These are phyloP conservation scores for Plasmodium fragile DNA, from an alignment of 169 alveolate genomes.

Conservation along the genomic window DNA sequence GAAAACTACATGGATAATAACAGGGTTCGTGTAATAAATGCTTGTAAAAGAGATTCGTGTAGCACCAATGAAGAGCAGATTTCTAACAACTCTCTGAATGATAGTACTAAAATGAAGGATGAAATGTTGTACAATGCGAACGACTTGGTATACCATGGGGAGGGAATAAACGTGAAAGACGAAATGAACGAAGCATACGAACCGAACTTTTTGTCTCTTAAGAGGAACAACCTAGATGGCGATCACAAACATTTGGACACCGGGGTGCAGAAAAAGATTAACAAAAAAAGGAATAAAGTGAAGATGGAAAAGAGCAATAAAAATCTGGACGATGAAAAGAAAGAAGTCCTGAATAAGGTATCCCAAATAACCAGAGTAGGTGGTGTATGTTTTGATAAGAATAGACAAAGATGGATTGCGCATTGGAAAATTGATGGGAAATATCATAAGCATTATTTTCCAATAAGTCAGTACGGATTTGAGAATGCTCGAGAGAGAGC, in stretches of 20 bases:
- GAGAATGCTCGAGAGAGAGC: slow-evolving; percentile 73
- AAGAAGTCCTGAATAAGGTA: slow-evolving; percentile 68
- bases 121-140: slow-evolving; percentile 5
- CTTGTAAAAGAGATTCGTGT: slow-evolving; percentile 27
- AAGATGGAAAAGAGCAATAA: slow-evolving; percentile 48
- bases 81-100: slow-evolving; percentile 16
- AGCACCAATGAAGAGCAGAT: slow-evolving; percentile 45
- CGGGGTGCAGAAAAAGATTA: slow-evolving; percentile 51
- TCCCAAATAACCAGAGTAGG: slow-evolving; percentile 76
- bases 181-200: slow-evolving; percentile 45
- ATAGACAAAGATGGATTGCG: slow-evolving; percentile 75
- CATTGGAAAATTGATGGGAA: slow-evolving; percentile 76
- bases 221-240: slow-evolving; percentile 13
- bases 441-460: slow-evolving; percentile 74
- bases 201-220: slow-evolving; percentile 4
- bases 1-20: slow-evolving; percentile 28
- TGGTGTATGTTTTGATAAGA: slow-evolving; percentile 74
- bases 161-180: slow-evolving; percentile 13
- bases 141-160: slow-evolving; percentile 8
- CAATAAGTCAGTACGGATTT: slow-evolving; percentile 75
- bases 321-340: slow-evolving; percentile 64
- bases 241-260: slow-evolving; percentile 26
- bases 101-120: slow-evolving; percentile 9
- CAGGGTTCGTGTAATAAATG: slow-evolving; percentile 16
- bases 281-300: slow-evolving; percentile 50